A percentile compares a stretch with the other conserved stretches of the same genome.
Evolutionary conservation across 176 grass and related monocot genomes (phyloP).

Genomic region (Cymbopogon citratus): DNA sequence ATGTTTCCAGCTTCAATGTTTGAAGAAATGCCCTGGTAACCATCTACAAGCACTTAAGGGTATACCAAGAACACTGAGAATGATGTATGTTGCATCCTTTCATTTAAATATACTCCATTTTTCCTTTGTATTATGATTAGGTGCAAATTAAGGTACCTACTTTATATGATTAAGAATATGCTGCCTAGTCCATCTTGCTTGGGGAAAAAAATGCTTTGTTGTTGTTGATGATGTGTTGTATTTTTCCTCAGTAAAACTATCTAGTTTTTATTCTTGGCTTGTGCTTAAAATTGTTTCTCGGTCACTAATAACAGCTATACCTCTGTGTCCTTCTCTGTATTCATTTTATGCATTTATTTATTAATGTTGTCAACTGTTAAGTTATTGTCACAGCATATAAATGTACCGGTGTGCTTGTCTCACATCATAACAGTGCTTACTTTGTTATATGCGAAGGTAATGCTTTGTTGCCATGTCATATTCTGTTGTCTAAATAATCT

Average conservation of each 20-base stretch:
- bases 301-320: not conserved
- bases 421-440: not conserved
- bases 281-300: not conserved
- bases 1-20: slow-evolving; percentile 80
- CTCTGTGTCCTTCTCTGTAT: not conserved
- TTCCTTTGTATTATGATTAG: not conserved
- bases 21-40: slow-evolving; percentile 96
- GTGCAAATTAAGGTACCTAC: slow-evolving; percentile 12
- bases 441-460: not conserved
- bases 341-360: not conserved
- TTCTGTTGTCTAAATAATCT: not conserved
- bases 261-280: not conserved
- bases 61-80: slow-evolving; percentile 95
- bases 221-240: not conserved
- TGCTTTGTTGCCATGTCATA: not conserved
- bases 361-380: not conserved
- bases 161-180: slow-evolving; percentile 1
- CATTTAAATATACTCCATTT: not conserved
- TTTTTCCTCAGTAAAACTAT: not conserved
- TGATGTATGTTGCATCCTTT: slow-evolving; percentile 69
- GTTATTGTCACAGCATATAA: not conserved
- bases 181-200: not conserved
- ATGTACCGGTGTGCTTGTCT: not conserved
- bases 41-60: slow-evolving; percentile 93
- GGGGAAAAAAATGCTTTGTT: not conserved